Conservation (phyloP, 1,284 basidiomycete genomes). For the Fistulina hepatica region DNA sequence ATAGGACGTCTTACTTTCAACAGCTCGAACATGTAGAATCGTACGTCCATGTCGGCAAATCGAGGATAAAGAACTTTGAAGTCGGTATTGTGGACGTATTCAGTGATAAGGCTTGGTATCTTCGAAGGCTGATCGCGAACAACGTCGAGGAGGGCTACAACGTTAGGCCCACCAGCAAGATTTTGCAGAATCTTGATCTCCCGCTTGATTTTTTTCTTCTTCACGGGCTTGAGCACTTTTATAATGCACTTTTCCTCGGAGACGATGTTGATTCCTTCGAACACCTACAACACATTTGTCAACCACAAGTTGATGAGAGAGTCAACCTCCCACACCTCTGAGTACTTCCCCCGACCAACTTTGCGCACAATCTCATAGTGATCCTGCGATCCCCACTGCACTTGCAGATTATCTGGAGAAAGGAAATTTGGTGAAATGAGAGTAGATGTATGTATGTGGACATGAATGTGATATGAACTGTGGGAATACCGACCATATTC, state of each 20-base stretch:
- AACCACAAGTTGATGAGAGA: conserved; percentile 8
- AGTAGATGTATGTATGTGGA: conserved; percentile 4
- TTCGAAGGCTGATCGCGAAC: conserved; percentile 91
- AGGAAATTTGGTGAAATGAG: conserved; percentile 13
- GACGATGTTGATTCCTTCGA: conserved; percentile 92
- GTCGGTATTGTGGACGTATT: conserved; percentile 97
- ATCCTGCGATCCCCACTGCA: conserved; percentile 93
- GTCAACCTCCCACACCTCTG: conserved; percentile 53
- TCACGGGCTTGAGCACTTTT: conserved; percentile 98
- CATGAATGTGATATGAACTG: conserved; percentile 12
- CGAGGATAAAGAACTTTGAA: conserved; percentile 96
- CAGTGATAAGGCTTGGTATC: conserved; percentile 96
- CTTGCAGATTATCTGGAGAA: conserved; percentile 72
- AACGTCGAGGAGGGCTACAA: conserved; percentile 83
- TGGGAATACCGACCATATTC: conserved; percentile 53
- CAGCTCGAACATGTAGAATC: conserved; percentile 95
- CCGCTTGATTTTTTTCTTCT: conserved; percentile 99
- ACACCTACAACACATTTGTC: conserved; percentile 53
- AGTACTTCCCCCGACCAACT: conserved; percentile 94
- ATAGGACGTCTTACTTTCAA: conserved; percentile 57
- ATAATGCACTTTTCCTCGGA: conserved; percentile 95
- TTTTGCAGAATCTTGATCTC: conserved; percentile 99
- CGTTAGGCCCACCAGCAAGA: conserved; percentile 91
- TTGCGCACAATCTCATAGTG: conserved; percentile 98
- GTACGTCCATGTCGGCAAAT: conserved; percentile 90